Evolutionary conservation across 768 basidiomycete genomes (phyloP).

Genomic region (Amanita rubescens): DNA sequence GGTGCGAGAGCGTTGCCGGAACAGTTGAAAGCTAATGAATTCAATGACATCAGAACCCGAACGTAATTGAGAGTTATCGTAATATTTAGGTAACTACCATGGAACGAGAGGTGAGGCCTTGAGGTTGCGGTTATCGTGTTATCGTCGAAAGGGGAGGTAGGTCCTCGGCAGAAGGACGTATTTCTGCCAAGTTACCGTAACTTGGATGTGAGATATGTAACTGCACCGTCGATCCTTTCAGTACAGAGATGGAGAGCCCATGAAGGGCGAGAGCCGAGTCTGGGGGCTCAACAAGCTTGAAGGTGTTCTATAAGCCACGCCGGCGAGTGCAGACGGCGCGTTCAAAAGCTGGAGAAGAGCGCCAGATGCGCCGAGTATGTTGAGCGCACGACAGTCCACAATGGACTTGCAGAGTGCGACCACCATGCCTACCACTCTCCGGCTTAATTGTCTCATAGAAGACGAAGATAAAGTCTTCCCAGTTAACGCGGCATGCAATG

Average conservation of each 20-base stretch:
- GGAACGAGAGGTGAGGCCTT: not conserved
- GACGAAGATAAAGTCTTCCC: too few relatives aligned
- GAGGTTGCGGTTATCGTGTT: not conserved
- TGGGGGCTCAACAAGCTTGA: too few relatives aligned
- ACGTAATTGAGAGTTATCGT: not conserved
- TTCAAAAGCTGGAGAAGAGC: not conserved
- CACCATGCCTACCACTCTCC: too few relatives aligned
- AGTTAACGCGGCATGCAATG: too few relatives aligned
- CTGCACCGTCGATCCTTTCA: conserved; percentile 1
- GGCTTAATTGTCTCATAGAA: too few relatives aligned
- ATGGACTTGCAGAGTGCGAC: too few relatives aligned
- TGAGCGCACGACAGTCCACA: too few relatives aligned
- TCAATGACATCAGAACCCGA: not conserved
- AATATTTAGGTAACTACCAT: conserved; percentile 1
- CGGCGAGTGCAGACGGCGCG: not conserved
- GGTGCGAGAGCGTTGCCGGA: conserved; percentile 1
- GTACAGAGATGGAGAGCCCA: not conserved
- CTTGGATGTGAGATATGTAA: not conserved
- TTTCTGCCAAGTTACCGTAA: not conserved
- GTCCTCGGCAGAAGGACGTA: not conserved
- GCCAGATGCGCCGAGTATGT: not conserved
- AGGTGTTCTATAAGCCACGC: too few relatives aligned
- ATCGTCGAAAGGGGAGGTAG: not conserved
- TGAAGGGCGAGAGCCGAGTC: too few relatives aligned
- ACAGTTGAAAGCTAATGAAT: conserved; percentile 1